Conservation (phyloP, 108 stramenopile genomes). For the Nannochloropsis gaditana region DNA sequence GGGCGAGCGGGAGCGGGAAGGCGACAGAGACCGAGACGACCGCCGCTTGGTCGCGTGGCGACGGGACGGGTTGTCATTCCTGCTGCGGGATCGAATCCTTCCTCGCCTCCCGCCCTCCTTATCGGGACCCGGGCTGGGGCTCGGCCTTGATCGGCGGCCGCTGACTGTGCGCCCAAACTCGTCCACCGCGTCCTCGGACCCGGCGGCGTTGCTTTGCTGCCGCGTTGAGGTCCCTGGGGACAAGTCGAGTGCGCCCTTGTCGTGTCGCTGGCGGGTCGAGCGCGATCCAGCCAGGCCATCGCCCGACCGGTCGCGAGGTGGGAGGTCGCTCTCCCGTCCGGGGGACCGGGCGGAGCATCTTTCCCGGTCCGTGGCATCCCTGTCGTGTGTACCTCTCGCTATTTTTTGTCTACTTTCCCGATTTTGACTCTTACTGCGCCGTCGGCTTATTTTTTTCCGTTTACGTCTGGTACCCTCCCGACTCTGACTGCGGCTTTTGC, state of each 20-base stretch:
- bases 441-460: background rate
- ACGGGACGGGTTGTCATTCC: too few relatives aligned
- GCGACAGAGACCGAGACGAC: background rate
- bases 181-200: background rate
- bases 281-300: background rate
- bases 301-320: too few relatives aligned
- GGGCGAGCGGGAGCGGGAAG: background rate
- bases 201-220: background rate
- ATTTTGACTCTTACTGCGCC: background rate
- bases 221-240: too few relatives aligned
- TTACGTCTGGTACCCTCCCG: background rate
- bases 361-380: background rate
- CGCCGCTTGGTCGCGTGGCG: background rate
- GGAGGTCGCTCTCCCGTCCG: background rate
- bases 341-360: background rate
- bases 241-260: background rate
- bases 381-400: background rate
- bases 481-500: background rate
- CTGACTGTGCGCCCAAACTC: conserved; percentile 2
- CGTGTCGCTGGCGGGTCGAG: background rate
- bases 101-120: background rate
- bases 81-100: background rate
- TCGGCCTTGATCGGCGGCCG: background rate
- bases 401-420: background rate
- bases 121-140: background rate